Conservation (phyloP, 2,329 filamentous ascomycete species). For the Pseudogymnoascus sp. region DNA sequence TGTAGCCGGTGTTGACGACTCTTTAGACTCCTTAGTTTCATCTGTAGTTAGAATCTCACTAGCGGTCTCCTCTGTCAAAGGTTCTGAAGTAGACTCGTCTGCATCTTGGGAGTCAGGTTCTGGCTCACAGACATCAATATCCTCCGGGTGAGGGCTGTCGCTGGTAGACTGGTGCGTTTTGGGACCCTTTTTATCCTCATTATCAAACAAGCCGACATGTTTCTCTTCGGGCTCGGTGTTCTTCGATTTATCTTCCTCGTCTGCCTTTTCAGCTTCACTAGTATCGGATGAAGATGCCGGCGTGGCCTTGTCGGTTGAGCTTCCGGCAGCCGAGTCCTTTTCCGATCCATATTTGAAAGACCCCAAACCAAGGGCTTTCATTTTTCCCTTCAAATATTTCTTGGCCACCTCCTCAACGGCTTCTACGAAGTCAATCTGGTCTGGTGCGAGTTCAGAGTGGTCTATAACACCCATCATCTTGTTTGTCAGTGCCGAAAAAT, state of each 20-base stretch:
- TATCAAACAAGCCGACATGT: constrained; percentile 19
- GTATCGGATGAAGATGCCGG: constrained; percentile 14
- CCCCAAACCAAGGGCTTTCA: constrained; percentile 11
- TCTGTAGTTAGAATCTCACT: neutral
- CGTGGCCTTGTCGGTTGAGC: constrained; percentile 16
- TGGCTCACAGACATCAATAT: constrained; percentile 26
- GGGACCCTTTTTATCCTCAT: neutral
- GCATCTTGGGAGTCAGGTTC: constrained; percentile 12
- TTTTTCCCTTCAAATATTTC: constrained; percentile 37
- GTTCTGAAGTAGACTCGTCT: neutral
- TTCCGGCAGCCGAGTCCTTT: constrained; percentile 13
- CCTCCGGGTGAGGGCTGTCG: constrained; percentile 26
- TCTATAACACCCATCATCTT: constrained; percentile 36
- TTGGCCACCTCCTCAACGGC: constrained; percentile 42
- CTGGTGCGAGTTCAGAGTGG: constrained; percentile 28
- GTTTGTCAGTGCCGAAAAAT: constrained; percentile 34
- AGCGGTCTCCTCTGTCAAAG: neutral
- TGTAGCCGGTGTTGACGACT: neutral
- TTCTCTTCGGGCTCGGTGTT: constrained; percentile 13
- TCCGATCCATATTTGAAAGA: constrained; percentile 11
- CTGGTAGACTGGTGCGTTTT: neutral
- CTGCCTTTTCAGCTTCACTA: constrained; percentile 18
- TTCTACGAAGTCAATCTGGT: constrained; percentile 40
- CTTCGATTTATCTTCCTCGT: constrained; percentile 8
- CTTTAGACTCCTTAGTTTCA: neutral